Percentiles rank a stretch among this genome's conserved stretches.
phyloP scores from a whole-genome alignment of 192 early-diverging fungal genomes.

The Coemansia sp. region DNA sequence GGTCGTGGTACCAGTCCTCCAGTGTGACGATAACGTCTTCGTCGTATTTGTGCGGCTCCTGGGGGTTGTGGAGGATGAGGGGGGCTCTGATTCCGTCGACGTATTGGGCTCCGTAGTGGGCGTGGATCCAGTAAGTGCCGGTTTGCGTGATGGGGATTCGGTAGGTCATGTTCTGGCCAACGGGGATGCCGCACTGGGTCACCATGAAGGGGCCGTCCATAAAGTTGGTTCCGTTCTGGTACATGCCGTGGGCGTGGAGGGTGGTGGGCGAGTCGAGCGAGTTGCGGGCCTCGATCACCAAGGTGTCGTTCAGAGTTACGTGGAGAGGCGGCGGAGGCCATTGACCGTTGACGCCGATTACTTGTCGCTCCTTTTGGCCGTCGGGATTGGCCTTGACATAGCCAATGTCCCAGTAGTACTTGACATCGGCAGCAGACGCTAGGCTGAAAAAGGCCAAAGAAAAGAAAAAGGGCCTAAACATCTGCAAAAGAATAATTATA shows the following conservation, averaged over 20 bases:
- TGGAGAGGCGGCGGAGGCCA: constrained; percentile 60
- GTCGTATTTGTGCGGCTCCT: constrained; percentile 63
- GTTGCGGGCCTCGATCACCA: constrained; percentile 54
- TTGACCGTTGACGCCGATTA: constrained; percentile 65
- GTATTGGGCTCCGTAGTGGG: constrained; percentile 71
- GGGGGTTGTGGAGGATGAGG: constrained; percentile 64
- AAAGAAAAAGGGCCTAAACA: constrained; percentile 37
- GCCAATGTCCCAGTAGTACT: constrained; percentile 69
- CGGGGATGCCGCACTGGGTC: constrained; percentile 76
- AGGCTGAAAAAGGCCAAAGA: constrained; percentile 19
- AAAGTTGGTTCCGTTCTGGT: constrained; percentile 69
- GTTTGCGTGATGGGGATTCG: constrained; percentile 62
- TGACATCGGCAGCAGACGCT: constrained; percentile 55
- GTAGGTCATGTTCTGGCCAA: constrained; percentile 67
- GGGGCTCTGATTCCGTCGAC: constrained; percentile 77
- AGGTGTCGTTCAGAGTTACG: constrained; percentile 34
- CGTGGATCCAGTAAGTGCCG: constrained; percentile 86
- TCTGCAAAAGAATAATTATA: neutral
- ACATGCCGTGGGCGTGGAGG: constrained; percentile 78
- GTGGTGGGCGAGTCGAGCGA: constrained; percentile 60
- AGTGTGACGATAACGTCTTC: constrained; percentile 66
- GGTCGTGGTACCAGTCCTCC: constrained; percentile 74
- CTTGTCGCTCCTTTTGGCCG: constrained; percentile 60
- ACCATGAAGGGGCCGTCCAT: constrained; percentile 70
- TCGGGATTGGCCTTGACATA: constrained; percentile 68